Percentiles rank a stretch among this genome's conserved stretches.
phyloP scores from a whole-genome alignment of 192 early-diverging fungal genomes.

The Linnemannia hyalina region DNA sequence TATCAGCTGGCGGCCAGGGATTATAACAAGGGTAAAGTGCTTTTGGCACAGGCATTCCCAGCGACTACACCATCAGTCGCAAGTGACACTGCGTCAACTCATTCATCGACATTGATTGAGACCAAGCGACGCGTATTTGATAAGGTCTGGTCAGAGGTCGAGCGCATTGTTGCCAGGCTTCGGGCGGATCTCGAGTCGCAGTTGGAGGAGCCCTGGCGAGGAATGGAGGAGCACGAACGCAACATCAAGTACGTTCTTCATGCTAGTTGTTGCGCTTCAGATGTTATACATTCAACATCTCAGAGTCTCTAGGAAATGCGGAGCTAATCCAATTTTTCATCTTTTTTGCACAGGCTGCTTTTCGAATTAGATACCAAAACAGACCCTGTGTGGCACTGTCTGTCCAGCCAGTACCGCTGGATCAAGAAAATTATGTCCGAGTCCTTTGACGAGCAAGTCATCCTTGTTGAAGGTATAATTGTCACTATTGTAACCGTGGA shows the following conservation, averaged over 20 bases:
- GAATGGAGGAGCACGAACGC: slow-evolving; percentile 91
- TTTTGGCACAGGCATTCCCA: slow-evolving; percentile 57
- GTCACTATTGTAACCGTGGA: not conserved
- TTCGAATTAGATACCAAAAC: slow-evolving; percentile 82
- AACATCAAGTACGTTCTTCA: slow-evolving; percentile 76
- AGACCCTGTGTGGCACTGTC: slow-evolving; percentile 91
- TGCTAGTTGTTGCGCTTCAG: not conserved
- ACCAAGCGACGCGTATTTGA: slow-evolving; percentile 85
- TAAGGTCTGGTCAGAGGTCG: slow-evolving; percentile 94
- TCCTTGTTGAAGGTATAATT: slow-evolving; percentile 57
- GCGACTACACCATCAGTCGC: slow-evolving; percentile 8
- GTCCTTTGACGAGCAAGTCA: slow-evolving; percentile 71
- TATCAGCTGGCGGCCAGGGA: slow-evolving; percentile 93
- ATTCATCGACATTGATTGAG: slow-evolving; percentile 53
- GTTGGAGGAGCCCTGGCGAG: slow-evolving; percentile 79
- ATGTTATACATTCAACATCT: not conserved
- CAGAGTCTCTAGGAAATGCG: not conserved
- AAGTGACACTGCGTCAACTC: slow-evolving; percentile 33
- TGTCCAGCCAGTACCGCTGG: slow-evolving; percentile 90
- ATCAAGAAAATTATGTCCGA: slow-evolving; percentile 82
- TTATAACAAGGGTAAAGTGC: slow-evolving; percentile 92
- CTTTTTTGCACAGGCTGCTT: slow-evolving; percentile 62
- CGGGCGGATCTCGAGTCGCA: slow-evolving; percentile 81
- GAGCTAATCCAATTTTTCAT: not conserved
- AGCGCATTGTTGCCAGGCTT: slow-evolving; percentile 81